A percentile compares a stretch with the other conserved stretches of the same genome.
Conservation (phyloP, 2,329 filamentous ascomycete genomes). For the Sphaerostilbella broomeana region DNA sequence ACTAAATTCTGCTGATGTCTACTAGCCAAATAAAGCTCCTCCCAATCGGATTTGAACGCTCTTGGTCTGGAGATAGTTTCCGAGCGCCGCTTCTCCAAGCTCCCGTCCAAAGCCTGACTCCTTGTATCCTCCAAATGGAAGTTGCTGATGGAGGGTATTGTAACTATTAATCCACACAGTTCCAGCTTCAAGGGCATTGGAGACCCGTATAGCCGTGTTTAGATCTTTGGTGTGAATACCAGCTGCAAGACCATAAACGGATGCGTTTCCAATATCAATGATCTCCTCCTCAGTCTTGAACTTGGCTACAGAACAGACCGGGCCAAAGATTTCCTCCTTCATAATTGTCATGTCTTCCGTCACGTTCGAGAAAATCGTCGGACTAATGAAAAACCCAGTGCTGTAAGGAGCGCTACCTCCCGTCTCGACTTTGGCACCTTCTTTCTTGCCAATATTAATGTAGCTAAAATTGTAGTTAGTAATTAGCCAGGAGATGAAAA, state of each 20-base stretch:
- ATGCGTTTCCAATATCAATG: slow-evolving; percentile 44
- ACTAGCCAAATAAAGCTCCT: not conserved
- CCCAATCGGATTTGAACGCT: slow-evolving; percentile 13
- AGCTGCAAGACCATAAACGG: slow-evolving; percentile 30
- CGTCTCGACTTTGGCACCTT: slow-evolving; percentile 61
- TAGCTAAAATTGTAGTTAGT: slow-evolving; percentile 1
- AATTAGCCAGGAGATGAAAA: no score
- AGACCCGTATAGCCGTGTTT: slow-evolving; percentile 33
- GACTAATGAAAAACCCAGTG: slow-evolving; percentile 63
- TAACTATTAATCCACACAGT: slow-evolving; percentile 57
- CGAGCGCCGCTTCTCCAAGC: slow-evolving; percentile 26
- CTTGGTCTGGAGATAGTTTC: slow-evolving; percentile 26
- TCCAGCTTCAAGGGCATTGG: slow-evolving; percentile 52
- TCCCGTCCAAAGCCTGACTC: slow-evolving; percentile 28
- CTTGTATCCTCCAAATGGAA: slow-evolving; percentile 30
- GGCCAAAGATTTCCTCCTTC: slow-evolving; percentile 23
- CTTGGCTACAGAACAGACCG: slow-evolving; percentile 34
- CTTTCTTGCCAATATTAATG: slow-evolving; percentile 61
- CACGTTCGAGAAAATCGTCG: slow-evolving; percentile 58
- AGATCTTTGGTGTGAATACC: slow-evolving; percentile 24
- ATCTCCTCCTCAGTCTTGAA: slow-evolving; percentile 47
- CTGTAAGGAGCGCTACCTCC: slow-evolving; percentile 45
- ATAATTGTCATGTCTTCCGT: slow-evolving; percentile 15
- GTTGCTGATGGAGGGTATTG: slow-evolving; percentile 21
- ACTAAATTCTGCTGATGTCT: no score